Evolutionary conservation across 345 rosid genomes (phyloP), one percentile per base, ranked within the genome.

Genomic region (Fremontodendron californicum): DNA sequence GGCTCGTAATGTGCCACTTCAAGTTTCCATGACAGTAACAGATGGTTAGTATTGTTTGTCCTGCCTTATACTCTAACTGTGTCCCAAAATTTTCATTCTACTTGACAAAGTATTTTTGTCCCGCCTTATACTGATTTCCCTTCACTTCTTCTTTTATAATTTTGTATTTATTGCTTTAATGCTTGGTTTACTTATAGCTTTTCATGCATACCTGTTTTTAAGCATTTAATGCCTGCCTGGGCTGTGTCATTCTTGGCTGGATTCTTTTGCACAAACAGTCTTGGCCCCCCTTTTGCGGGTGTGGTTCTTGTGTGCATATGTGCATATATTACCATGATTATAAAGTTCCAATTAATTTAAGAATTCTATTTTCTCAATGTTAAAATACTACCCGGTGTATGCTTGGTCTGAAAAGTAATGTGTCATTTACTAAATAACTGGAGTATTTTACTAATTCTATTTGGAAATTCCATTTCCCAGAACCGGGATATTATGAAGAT

Each of bases 21-120:
- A 94, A 90, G 97, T 92, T 85, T 91, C 97, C 82, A 96, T 96
- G 99, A 96, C 98, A 37, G 97, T 92, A 45, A 96, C 99, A 29
- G 99, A 96, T 81, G 99, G 99, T 94, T 31, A 68, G 93, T 87
- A 65, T 79, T 4, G 45, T 33, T 73, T 77, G 55, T 77, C 40
- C 19, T 37, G 3, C 40, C 54, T 25, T 40, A 9, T 45, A 35
- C 21, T 19, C 29, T 42, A 16, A 19, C 49, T 21, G 23, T 10
- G 45, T 15, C 57, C 21, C 33, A 54, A 52, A 55, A 12, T 10
- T 69, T 31, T 33, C 60, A 7, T 71, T 29, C 39, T 46, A 19
- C 25, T 46, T 9, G 39, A 45, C 55, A 45, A 45, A 70, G 91
- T 85, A 73, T 79, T 1, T 51, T 74, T 55, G 18, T 77, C 49